These are phyloP conservation scores for Rhizophlyctis rosea DNA, from an alignment of 192 early-diverging fungal genomes.

Conservation along the genomic window DNA sequence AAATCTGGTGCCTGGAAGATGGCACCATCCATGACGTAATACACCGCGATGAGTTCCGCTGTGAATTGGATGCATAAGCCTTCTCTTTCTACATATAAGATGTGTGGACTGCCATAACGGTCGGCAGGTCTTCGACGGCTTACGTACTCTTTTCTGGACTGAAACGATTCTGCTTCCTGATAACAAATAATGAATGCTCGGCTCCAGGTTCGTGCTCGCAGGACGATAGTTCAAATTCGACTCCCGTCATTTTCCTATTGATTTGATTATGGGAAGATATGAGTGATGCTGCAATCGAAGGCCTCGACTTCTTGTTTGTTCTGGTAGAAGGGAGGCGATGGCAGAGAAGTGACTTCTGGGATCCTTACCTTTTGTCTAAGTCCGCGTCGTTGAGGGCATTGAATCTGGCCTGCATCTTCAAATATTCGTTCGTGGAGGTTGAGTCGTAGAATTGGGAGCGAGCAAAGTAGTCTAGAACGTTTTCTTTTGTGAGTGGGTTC, in stretches of 20 bases:
- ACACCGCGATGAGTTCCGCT: constrained; percentile 41
- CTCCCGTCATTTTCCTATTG: constrained; percentile 31
- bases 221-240: too few relatives aligned
- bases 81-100: too few relatives aligned
- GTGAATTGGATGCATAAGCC: too few relatives aligned
- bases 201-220: too few relatives aligned
- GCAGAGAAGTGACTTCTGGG: background rate
- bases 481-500: constrained; percentile 39
- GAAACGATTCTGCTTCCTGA: too few relatives aligned
- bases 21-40: constrained; percentile 53
- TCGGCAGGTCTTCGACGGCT: too few relatives aligned
- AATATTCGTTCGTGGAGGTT: constrained; percentile 42
- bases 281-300: too few relatives aligned
- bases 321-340: background rate
- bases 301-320: too few relatives aligned
- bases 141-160: too few relatives aligned
- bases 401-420: constrained; percentile 49
- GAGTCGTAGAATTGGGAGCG: constrained; percentile 48
- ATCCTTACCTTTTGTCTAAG: constrained; percentile 26
- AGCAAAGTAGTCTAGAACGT: constrained; percentile 48
- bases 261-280: too few relatives aligned
- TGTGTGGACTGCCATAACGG: too few relatives aligned
- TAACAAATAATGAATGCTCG: too few relatives aligned
- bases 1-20: constrained; percentile 53
- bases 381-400: constrained; percentile 38